Percentiles rank a stretch among this genome's conserved stretches.
These are phyloP conservation scores for Debaryomyces sp. DNA, from an alignment of 1,139 yeast species.

Conservation along the genomic window DNA sequence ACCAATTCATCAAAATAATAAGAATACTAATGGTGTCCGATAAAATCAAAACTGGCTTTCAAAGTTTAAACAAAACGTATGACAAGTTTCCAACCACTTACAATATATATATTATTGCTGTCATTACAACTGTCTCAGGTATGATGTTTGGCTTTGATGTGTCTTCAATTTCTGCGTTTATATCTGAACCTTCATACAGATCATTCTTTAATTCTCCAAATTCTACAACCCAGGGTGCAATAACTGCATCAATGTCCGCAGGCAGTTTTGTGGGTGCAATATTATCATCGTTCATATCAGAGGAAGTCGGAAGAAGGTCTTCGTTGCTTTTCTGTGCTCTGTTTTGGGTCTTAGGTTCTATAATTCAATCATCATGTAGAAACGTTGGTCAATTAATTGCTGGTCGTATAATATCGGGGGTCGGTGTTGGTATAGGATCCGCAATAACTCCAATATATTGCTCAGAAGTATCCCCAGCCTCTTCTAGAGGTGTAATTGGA, in stretches of 20 bases:
- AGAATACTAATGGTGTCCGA: too few species aligned
- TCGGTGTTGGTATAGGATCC: constrained; percentile 62
- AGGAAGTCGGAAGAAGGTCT: constrained; percentile 39
- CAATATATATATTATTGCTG: constrained; percentile 42
- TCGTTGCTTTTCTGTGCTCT: constrained; percentile 30
- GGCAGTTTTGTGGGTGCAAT: constrained; percentile 40
- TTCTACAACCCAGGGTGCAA: constrained; percentile 31
- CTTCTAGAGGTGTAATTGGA: constrained; percentile 53
- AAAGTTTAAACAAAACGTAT: too few species aligned
- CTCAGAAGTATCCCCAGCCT: constrained; percentile 56
- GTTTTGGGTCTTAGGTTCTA: constrained; percentile 37
- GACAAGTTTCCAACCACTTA: constrained; percentile 41
- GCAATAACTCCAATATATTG: constrained; percentile 61
- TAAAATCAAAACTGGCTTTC: too few species aligned
- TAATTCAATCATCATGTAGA: constrained; percentile 33
- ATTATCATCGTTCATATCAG: constrained; percentile 32
- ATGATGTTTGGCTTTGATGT: constrained; percentile 64
- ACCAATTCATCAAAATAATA: too few species aligned
- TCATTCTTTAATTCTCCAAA: constrained; percentile 9
- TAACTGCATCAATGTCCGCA: constrained; percentile 37
- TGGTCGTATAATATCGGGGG: constrained; percentile 57
- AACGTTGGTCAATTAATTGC: constrained; percentile 39
- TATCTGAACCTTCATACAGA: constrained; percentile 44
- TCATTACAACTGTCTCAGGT: constrained; percentile 52
- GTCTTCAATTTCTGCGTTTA: constrained; percentile 60